Conservation (phyloP, 2,329 filamentous ascomycete species). For the Neofusicoccum kwambonambiense region DNA sequence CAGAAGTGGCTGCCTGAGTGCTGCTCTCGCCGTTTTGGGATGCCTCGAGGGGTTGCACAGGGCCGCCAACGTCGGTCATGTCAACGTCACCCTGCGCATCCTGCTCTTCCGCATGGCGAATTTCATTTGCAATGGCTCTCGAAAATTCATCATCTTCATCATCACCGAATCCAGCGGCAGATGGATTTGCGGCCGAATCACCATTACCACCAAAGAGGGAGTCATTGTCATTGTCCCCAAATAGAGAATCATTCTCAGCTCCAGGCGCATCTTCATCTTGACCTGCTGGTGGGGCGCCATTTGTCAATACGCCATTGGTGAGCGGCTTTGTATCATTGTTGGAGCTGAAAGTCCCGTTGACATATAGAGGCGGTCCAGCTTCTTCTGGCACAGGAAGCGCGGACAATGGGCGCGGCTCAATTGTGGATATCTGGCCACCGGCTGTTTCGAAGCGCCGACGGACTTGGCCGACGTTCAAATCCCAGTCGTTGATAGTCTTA, state of each 20-base stretch:
- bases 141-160: conserved; percentile 86
- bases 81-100: conserved; percentile 43
- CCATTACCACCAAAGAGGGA: conserved; percentile 87
- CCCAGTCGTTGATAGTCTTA: conserved; percentile 92
- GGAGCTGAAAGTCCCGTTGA: conserved; percentile 71
- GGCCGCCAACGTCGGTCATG: conserved; percentile 46
- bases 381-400: conserved; percentile 73
- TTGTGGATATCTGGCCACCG: conserved; percentile 79
- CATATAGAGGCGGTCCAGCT: conserved; percentile 53
- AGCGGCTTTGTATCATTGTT: conserved; percentile 65
- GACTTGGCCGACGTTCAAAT: conserved; percentile 79
- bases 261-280: conserved; percentile 57
- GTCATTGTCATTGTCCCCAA: conserved; percentile 71
- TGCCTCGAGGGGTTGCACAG: conserved; percentile 37
- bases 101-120: conserved; percentile 45
- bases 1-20: not conserved
- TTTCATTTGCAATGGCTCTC: conserved; percentile 62
- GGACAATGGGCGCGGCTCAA: conserved; percentile 79
- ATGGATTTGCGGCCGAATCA: conserved; percentile 38
- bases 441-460: conserved; percentile 74
- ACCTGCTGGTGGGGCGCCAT: conserved; percentile 30
- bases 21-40: not conserved
- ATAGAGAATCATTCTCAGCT: conserved; percentile 75
- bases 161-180: conserved; percentile 62
- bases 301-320: conserved; percentile 53